phyloP scores from a whole-genome alignment of 208 protist species.

The Lotmaria passim region DNA sequence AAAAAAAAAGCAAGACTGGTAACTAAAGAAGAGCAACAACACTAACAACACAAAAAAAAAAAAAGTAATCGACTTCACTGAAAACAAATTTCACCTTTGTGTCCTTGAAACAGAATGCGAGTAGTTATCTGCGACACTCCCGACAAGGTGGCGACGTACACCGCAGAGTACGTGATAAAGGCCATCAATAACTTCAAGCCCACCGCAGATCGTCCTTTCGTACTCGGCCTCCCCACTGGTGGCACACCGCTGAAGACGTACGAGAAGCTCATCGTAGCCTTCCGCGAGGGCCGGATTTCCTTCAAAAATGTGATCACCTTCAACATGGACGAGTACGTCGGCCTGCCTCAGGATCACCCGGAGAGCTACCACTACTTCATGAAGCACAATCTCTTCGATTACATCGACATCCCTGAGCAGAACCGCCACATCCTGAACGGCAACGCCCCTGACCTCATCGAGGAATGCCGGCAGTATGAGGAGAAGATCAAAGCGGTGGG shows the following conservation, averaged over 20 bases:
- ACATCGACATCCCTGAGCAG: conserved; percentile 91
- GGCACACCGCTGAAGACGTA: conserved; percentile 90
- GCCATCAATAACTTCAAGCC: conserved; percentile 87
- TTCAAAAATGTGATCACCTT: conserved; percentile 95
- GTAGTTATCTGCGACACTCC: conserved; percentile 84
- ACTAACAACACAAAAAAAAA: not conserved
- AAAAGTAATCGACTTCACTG: too few relatives aligned
- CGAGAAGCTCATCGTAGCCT: conserved; percentile 86
- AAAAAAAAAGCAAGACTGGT: not conserved
- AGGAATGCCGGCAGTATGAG: conserved; percentile 94
- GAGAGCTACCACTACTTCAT: conserved; percentile 97
- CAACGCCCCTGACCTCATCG: conserved; percentile 83
- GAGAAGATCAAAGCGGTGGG: conserved; percentile 88
- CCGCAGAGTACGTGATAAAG: conserved; percentile 87
- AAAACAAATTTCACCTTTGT: too few relatives aligned
- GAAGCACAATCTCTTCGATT: conserved; percentile 95
- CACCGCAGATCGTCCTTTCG: conserved; percentile 84
- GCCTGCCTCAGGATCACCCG: conserved; percentile 87
- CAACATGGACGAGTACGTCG: conserved; percentile 98
- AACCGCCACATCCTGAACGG: conserved; percentile 95
- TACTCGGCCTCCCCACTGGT: conserved; percentile 94
- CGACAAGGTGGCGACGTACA: conserved; percentile 74
- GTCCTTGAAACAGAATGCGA: conserved; percentile 66
- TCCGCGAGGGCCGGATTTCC: conserved; percentile 83
- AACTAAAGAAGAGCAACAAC: not conserved